Percentiles rank a stretch among this genome's conserved stretches.
Evolutionary conservation across 805 yeast species (phyloP).

Genomic region (Saccharomyces mikatae): DNA sequence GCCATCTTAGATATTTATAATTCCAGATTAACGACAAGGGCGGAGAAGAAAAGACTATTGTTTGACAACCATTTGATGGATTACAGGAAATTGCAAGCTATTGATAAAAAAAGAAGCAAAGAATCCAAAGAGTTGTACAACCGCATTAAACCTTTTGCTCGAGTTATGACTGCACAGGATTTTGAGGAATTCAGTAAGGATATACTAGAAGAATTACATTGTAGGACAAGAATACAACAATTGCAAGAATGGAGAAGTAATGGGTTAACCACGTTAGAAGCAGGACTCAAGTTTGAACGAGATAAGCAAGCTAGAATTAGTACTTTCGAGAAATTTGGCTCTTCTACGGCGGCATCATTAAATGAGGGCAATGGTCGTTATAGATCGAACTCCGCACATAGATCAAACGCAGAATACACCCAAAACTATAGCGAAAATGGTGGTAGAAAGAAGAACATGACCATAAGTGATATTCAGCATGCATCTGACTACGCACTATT

Average conservation of each 20-base stretch:
- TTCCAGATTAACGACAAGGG: slow-evolving; percentile 80
- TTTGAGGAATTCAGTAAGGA: slow-evolving; percentile 68
- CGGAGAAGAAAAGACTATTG: slow-evolving; percentile 81
- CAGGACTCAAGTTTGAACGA: slow-evolving; percentile 78
- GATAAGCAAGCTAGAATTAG: slow-evolving; percentile 67
- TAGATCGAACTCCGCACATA: slow-evolving; percentile 24
- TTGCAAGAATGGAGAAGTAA: slow-evolving; percentile 88
- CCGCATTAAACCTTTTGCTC: slow-evolving; percentile 70
- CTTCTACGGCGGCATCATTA: slow-evolving; percentile 18
- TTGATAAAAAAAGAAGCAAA: slow-evolving; percentile 78
- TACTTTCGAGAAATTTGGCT: slow-evolving; percentile 48
- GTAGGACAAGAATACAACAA: slow-evolving; percentile 76
- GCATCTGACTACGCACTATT: slow-evolving; percentile 77
- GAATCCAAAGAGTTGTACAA: slow-evolving; percentile 81
- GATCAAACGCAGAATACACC: slow-evolving; percentile 21
- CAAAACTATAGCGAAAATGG: slow-evolving; percentile 22
- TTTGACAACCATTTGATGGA: slow-evolving; percentile 73
- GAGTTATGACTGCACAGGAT: slow-evolving; percentile 74
- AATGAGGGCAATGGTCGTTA: slow-evolving; percentile 19
- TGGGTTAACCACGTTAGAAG: slow-evolving; percentile 79
- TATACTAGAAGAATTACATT: slow-evolving; percentile 66
- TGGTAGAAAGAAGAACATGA: slow-evolving; percentile 36
- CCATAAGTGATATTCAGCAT: slow-evolving; percentile 60
- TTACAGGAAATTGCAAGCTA: slow-evolving; percentile 69
- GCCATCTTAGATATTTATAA: slow-evolving; percentile 84